Conservation (phyloP, 768 basidiomycete species). For the Hysterangium stoloniferum region DNA sequence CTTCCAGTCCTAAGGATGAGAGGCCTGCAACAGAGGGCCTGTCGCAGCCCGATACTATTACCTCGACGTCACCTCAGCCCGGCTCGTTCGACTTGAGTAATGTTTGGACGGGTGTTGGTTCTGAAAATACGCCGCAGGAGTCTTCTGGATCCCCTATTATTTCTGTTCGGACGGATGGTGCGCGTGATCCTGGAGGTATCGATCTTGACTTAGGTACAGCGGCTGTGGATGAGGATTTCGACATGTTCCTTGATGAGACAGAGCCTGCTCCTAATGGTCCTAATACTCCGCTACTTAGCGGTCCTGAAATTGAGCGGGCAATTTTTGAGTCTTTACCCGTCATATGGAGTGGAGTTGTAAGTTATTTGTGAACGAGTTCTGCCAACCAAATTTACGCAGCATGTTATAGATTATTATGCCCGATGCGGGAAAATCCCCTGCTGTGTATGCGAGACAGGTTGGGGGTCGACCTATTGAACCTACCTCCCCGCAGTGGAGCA, state of each 20-base stretch:
- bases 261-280: constrained; percentile 21
- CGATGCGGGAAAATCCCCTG: constrained; percentile 50
- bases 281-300: constrained; percentile 11
- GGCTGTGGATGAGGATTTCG: constrained; percentile 75
- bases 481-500: constrained; percentile 62
- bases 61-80: constrained; percentile 35
- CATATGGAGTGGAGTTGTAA: constrained; percentile 73
- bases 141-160: constrained; percentile 8
- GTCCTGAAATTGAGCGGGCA: constrained; percentile 37
- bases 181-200: neutral
- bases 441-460: constrained; percentile 62
- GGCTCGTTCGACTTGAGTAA: constrained; percentile 67
- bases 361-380: too few relatives aligned
- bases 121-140: constrained; percentile 5
- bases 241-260: constrained; percentile 73
- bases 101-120: constrained; percentile 54
- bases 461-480: constrained; percentile 58
- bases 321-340: constrained; percentile 47
- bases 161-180: constrained; percentile 1
- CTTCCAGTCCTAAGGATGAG: neutral
- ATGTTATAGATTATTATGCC: constrained; percentile 65
- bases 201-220: constrained; percentile 23
- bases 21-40: neutral
- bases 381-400: constrained; percentile 19
- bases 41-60: constrained; percentile 17